Percentiles rank a stretch among this genome's conserved stretches.
phyloP scores from a whole-genome alignment of 768 basidiomycete species.

The Termitomyces sp. region DNA sequence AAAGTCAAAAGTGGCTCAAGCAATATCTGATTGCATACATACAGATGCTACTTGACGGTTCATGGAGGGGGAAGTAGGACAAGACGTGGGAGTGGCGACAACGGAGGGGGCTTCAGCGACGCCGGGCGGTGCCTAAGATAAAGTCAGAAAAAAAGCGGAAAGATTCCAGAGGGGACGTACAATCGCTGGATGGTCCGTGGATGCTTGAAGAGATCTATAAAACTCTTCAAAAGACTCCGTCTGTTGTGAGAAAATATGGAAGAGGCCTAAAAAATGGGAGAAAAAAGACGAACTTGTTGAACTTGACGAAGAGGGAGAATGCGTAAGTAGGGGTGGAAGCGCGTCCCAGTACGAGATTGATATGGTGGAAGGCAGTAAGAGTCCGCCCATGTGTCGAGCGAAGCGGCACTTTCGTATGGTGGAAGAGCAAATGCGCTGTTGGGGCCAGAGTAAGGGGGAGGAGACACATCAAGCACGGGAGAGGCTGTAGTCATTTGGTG shows the following conservation, averaged over 20 bases:
- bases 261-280: neutral
- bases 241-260: neutral
- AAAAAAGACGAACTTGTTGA: neutral
- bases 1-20: neutral
- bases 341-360: slow-evolving; percentile 6
- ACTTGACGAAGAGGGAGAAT: neutral
- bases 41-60: neutral
- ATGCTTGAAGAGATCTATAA: neutral
- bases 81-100: neutral
- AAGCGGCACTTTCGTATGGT: slow-evolving; percentile 6
- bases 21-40: neutral
- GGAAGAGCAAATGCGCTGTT: slow-evolving; percentile 1
- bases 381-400: slow-evolving; percentile 7
- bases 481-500: neutral
- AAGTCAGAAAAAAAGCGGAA: neutral
- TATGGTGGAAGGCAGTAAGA: slow-evolving; percentile 14
- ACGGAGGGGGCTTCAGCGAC: neutral
- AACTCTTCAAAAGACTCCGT: neutral
- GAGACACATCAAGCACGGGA: neutral
- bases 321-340: slow-evolving; percentile 15
- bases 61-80: too few species aligned
- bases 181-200: neutral
- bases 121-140: neutral
- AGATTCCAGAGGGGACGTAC: neutral
- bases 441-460: neutral